phyloP scores from a whole-genome alignment of 345 rosid genomes.

The Bruguiera gymnorhiza region DNA sequence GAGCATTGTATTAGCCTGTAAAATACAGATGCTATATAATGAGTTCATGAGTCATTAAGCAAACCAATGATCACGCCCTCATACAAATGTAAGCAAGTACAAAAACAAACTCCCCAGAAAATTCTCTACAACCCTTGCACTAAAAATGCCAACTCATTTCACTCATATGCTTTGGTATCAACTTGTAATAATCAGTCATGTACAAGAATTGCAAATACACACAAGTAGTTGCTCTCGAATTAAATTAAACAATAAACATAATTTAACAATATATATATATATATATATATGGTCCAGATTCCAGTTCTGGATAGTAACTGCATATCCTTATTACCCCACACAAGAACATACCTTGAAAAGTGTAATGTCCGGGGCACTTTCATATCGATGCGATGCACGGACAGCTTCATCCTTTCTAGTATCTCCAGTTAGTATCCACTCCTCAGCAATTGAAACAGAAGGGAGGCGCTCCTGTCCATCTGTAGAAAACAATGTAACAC shows the following conservation, averaged over 20 bases:
- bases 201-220: too few species aligned
- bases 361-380: constrained; percentile 87
- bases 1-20: too few species aligned
- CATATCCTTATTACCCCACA: not conserved
- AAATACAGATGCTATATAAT: too few species aligned
- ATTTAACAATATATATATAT: too few species aligned
- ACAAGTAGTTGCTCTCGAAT: too few species aligned
- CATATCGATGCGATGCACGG: constrained; percentile 83
- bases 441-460: constrained; percentile 83
- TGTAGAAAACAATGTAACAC: constrained; percentile 47
- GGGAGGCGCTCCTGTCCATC: constrained; percentile 90
- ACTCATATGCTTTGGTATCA: not conserved
- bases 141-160: not conserved
- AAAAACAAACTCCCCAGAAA: too few species aligned
- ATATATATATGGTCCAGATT: too few species aligned
- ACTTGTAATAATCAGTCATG: not conserved
- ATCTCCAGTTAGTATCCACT: constrained; percentile 93
- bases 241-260: too few species aligned
- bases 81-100: too few species aligned
- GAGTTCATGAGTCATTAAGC: too few species aligned
- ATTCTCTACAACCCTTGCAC: too few species aligned
- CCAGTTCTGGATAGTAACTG: not conserved
- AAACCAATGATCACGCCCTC: too few species aligned
- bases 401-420: constrained; percentile 69
- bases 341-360: constrained; percentile 73